Evolutionary conservation across 306 rosid genomes (phyloP), one percentile per base, ranked within the genome.

Genomic region (Prinsepia uniflora): DNA sequence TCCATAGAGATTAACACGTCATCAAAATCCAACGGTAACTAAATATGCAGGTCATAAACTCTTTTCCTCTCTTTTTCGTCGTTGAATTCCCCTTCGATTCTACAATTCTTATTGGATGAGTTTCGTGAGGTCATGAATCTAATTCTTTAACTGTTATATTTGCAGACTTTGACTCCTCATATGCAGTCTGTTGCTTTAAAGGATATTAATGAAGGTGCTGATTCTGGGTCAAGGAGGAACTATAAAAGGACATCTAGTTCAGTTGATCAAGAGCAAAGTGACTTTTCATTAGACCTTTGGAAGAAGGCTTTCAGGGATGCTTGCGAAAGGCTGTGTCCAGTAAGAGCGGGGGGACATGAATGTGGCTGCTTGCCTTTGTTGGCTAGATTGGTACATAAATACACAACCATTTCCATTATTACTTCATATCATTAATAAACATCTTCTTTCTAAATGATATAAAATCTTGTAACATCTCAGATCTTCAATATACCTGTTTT

Each of bases 281-380:
- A 61, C 81, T 72, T 94, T 76, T 86, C 97, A 2, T 80, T 94
- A 46, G 90, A 85, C 57, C 88, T 91, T 62, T 94, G 99, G 99
- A 94, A 86, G 87, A 86, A 81, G 61, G 99, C 99, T 73, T 91
- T 91, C 72, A 77, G 82, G 75, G 97, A 91, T 78, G 85, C 96
- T 66, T 85, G 79, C 55, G 97, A 94, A 78, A 87, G 97, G 80
- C 86, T 94, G 65, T 94, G 99, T 66, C 99, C 99, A 1, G 79
- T 94, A 68, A 89, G 92, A 68, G 97, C 96, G 69, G 97, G 85
- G 81, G 97, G 96, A 68, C 97, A 94, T 78, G 96, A 87, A 60
- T 94, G 99, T 75, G 99, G 99, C 80, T 94, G 99, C 86, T 81
- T 94, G 86, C 85, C 96, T 71, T 69, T 86, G 79, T 81, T 94